Evolutionary conservation across 106 monocot genomes (phyloP), one percentile per base, ranked within the genome.

Genomic region (Apostasia ramifera): DNA sequence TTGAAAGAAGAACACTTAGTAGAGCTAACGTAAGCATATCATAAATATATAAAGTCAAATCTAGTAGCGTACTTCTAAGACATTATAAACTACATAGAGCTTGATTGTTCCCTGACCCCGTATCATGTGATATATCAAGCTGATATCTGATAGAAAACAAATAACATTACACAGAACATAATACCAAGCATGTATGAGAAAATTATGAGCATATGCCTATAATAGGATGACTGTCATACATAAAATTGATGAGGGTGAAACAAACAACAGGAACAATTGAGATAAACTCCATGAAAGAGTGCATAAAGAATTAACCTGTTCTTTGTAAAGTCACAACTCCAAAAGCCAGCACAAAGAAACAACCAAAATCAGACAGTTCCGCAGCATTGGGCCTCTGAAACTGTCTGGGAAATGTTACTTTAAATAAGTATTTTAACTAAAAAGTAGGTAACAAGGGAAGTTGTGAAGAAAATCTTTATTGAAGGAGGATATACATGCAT

Each of bases 11-110:
- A 53, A 61, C n/a, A 8, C 63, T 65, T 43, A 65, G 43, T 49
- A 67, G 58, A 50, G 52, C 53, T 44, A 70, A 44, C 3, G 69
- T 55, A 7, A 57, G 70, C 11, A 44, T 0, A 2, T 6, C 45
- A 2, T 10, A 58, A 44, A 51, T 67, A 13, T 44, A 37, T 51
- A 70, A 74, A 40, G 37, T 63, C 40, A 50, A 57, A 47, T 38
- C 51, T 9, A 55, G 55, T 51, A 74, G 59, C 84, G 81, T 69
- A 94, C 94, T 90, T 94, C 94, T 70, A 94, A 79, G 45, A 97
- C 95, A 75, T 97, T 97, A 82, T 97, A 97, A 63, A 97, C 85
- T 9, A 97, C 92, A 79, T 97, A 97, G 40, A 92, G 82, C 60
- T 97, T 97, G 51, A 97, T 66, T 48, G 82, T 92, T 65, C 92